Evolutionary conservation across 805 yeast genomes (phyloP), one percentile per base, ranked within the genome.

Genomic region (Ogataea siamensis): DNA sequence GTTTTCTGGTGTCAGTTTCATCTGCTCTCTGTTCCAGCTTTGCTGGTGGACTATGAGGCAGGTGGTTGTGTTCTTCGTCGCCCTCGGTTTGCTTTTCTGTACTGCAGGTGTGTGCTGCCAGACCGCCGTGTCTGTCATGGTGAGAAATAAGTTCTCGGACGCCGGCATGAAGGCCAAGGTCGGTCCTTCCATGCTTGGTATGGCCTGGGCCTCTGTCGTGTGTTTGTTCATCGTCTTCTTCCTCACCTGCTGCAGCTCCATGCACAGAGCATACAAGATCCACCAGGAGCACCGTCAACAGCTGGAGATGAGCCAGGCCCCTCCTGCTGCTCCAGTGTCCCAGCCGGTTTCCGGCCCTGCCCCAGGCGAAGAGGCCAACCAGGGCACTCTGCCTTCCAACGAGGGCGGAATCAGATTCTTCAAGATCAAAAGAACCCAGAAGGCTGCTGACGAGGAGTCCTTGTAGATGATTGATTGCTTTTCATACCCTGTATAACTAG

Each of bases 101-200:
- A 66, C 76, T 25, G 80, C 81, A 34, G 86, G 83, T 38, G 82
- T 83, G 30, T 67, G 85, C 9, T 66, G 82, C 55, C 75, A 78
- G 59, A 87, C 96, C 22, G 93, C 95, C 3, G 84, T 76, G 29
- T 62, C 73, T 45, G 95, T 83, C n/a, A 57, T 84, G 67, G 93
- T 86, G 32, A 80, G 71, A 58, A 70, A 78, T 52, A 81, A 83
- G 18, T 89, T 89, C 73, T 55, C 60, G 26, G 57, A 65, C 43
- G 73, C 60, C 19, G 71, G 66, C 28, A 54, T 67, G 45, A 41
- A 48, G 11, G 70, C 79, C 28, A 65, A 70, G 38, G 46, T 83
- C 41, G 86, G 87, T 45, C 69, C 76, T 21, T 63, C 74, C 32
- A 61, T 74, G 53, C 58, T 79, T 57, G 89, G 83, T 54, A 54